phyloP scores from a whole-genome alignment of 192 early-diverging fungal species.

The Obelidium mucronatum region DNA sequence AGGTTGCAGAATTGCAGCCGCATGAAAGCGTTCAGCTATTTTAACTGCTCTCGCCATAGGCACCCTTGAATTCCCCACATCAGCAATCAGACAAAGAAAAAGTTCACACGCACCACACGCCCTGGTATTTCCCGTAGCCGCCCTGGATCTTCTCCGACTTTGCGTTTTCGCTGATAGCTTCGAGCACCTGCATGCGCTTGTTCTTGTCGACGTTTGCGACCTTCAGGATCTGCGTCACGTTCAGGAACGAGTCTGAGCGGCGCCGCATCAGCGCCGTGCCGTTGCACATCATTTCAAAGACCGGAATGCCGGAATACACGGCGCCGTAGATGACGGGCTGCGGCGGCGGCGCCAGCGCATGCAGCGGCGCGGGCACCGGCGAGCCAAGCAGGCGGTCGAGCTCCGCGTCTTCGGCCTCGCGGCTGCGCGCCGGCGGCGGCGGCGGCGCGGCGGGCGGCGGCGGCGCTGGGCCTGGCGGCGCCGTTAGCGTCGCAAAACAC shows the following conservation, averaged over 20 bases:
- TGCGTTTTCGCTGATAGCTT: constrained; percentile 75
- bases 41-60: constrained; percentile 84
- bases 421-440: not conserved
- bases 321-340: constrained; percentile 75
- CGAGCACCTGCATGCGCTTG: constrained; percentile 90
- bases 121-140: constrained; percentile 98
- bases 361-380: not conserved
- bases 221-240: constrained; percentile 98
- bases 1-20: constrained; percentile 75
- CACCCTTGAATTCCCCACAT: constrained; percentile 66
- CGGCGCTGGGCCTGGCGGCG: no score
- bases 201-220: constrained; percentile 93
- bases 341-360: constrained; percentile 1
- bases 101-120: constrained; percentile 68
- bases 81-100: constrained; percentile 21
- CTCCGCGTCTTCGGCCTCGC: not conserved
- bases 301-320: constrained; percentile 92
- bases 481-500: no score
- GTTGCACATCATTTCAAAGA: constrained; percentile 92
- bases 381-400: not conserved
- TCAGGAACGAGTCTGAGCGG: constrained; percentile 88
- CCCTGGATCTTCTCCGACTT: constrained; percentile 98
- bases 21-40: constrained; percentile 82
- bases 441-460: not conserved
- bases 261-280: constrained; percentile 75